phyloP scores from a whole-genome alignment of 2,329 filamentous ascomycete species.

The Exophiala lecanii-corni region DNA sequence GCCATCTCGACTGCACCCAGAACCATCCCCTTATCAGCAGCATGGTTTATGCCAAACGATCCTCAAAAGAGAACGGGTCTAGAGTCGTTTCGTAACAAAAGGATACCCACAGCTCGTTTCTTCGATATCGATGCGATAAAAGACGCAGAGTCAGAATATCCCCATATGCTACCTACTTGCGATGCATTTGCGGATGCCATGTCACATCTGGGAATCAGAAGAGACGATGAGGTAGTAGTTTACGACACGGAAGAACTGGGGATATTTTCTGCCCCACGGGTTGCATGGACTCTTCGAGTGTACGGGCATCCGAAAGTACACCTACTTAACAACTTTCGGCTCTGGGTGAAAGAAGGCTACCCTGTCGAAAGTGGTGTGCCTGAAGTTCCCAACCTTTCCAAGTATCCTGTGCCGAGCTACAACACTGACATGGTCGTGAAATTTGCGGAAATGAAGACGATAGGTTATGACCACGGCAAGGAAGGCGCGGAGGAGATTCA shows the following conservation, averaged over 20 bases:
- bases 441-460: conserved; percentile 77
- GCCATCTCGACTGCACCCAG: conserved; percentile 76
- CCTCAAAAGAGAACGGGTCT: conserved; percentile 67
- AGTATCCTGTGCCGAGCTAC: conserved; percentile 52
- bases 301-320: conserved; percentile 90
- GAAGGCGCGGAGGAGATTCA: conserved; percentile 80
- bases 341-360: conserved; percentile 82
- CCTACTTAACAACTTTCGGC: conserved; percentile 88
- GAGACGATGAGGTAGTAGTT: conserved; percentile 85
- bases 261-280: conserved; percentile 88
- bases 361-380: conserved; percentile 70
- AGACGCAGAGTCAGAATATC: conserved; percentile 81
- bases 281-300: conserved; percentile 85
- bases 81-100: conserved; percentile 72
- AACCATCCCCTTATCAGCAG: conserved; percentile 82
- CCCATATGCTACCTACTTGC: conserved; percentile 88
- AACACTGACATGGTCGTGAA: conserved; percentile 63
- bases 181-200: conserved; percentile 81
- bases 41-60: conserved; percentile 96
- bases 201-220: conserved; percentile 78
- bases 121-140: conserved; percentile 93
- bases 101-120: conserved; percentile 87
- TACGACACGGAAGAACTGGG: conserved; percentile 90
- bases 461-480: conserved; percentile 71
- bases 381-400: conserved; percentile 35